Percentiles rank a stretch among this genome's conserved stretches.
Evolutionary conservation across 73 alveolate genomes (phyloP).

Genomic region (Tetrahymena borealis): DNA sequence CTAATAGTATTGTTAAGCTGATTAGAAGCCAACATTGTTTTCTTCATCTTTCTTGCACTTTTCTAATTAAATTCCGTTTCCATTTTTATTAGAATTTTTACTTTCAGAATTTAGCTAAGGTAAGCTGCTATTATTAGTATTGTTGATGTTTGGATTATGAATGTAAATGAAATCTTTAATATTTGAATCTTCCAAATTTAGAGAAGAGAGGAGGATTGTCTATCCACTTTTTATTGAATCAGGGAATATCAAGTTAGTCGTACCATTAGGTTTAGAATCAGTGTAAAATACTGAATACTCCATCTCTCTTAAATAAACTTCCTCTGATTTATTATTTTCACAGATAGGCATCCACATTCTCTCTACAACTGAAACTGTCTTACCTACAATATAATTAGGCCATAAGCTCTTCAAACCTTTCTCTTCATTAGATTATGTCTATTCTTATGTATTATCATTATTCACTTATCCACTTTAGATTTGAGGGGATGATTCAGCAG

Average conservation of each 20-base stretch:
- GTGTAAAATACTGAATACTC: neutral
- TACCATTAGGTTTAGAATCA: neutral
- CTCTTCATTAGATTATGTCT: neutral
- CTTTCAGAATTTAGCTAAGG: too few species aligned
- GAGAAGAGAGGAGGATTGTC: neutral
- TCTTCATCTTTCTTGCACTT: too few species aligned
- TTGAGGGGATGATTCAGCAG: neutral
- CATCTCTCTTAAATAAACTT: neutral
- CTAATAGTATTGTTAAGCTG: too few species aligned
- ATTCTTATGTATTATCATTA: neutral
- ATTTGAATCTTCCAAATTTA: neutral
- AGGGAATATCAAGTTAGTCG: neutral
- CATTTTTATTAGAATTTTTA: too few species aligned
- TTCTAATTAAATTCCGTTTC: too few species aligned
- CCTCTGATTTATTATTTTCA: neutral
- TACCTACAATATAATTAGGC: neutral
- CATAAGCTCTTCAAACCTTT: neutral
- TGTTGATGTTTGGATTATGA: neutral
- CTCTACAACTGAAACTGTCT: neutral
- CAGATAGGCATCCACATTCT: neutral
- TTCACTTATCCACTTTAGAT: neutral
- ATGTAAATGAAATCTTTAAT: neutral
- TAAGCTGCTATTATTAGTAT: too few species aligned
- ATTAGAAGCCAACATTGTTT: too few species aligned
- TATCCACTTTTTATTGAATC: neutral